These are phyloP conservation scores for Mucor circinelloides DNA, from an alignment of 371 early-diverging fungal genomes.

Conservation along the genomic window DNA sequence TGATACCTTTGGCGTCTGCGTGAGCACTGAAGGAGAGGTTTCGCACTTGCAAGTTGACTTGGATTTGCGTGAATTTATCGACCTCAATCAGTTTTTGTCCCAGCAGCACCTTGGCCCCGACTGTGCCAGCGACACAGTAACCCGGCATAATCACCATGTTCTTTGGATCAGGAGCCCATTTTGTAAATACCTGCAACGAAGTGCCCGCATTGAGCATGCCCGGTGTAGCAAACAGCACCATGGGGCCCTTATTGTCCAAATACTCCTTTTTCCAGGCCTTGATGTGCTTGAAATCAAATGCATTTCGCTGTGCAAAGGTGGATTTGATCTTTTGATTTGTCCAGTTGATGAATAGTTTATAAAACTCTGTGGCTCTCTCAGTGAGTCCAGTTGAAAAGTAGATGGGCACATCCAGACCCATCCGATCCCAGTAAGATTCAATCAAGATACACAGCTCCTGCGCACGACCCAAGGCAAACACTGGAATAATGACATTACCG, in stretches of 20 bases:
- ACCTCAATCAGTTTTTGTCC: slow-evolving; percentile 85
- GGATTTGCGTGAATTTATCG: slow-evolving; percentile 73
- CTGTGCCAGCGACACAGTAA: slow-evolving; percentile 94
- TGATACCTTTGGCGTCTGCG: slow-evolving; percentile 98
- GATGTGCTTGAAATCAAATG: slow-evolving; percentile 96
- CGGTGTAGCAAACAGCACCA: slow-evolving; percentile 96
- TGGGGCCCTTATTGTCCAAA: slow-evolving; percentile 76
- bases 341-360: slow-evolving; percentile 94
- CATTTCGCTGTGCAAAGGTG: slow-evolving; percentile 83
- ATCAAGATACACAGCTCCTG: slow-evolving; percentile 96
- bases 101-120: slow-evolving; percentile 93
- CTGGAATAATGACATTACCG: slow-evolving; percentile 95
- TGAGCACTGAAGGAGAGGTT: slow-evolving; percentile 99
- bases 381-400: slow-evolving; percentile 95
- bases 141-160: slow-evolving; percentile 95
- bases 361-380: slow-evolving; percentile 92
- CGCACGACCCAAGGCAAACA: slow-evolving; percentile 95
- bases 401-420: slow-evolving; percentile 85
- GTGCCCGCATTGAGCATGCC: slow-evolving; percentile 92
- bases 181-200: slow-evolving; percentile 84
- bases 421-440: slow-evolving; percentile 96
- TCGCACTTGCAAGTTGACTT: slow-evolving; percentile 92
- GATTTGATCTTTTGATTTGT: slow-evolving; percentile 93
- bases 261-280: slow-evolving; percentile 77
- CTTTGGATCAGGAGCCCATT: slow-evolving; percentile 87